Evolutionary conservation across 495 filamentous ascomycete genomes (phyloP).

Genomic region (Daldinia decipiens): DNA sequence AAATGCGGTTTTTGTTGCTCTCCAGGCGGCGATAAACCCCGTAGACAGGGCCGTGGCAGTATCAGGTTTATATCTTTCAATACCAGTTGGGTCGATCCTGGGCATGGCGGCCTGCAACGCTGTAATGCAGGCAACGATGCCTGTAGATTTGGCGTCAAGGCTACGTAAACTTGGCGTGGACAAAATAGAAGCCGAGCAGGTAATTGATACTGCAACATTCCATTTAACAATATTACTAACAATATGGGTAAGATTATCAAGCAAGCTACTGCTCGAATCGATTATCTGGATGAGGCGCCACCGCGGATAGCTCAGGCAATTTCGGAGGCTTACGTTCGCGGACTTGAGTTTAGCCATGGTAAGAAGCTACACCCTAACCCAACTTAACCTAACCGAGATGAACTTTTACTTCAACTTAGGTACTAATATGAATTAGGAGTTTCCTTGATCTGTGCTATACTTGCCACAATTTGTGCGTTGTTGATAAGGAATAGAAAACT

Average conservation of each 20-base stretch:
- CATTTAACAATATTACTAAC: neutral
- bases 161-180: constrained; percentile 44
- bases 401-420: neutral
- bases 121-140: constrained; percentile 50
- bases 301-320: constrained; percentile 48
- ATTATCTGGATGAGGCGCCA: constrained; percentile 60
- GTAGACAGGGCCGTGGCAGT: constrained; percentile 66
- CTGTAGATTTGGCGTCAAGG: constrained; percentile 33
- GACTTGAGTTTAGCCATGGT: constrained; percentile 52
- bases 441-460: constrained; percentile 27
- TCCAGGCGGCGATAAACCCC: constrained; percentile 63
- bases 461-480: constrained; percentile 23
- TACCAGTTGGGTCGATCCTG: constrained; percentile 62
- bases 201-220: constrained; percentile 14
- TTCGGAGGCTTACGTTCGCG: constrained; percentile 51
- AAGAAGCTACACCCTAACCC: neutral
- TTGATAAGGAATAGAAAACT: constrained; percentile 24
- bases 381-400: neutral
- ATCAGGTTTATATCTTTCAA: constrained; percentile 62
- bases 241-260: constrained; percentile 47
- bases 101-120: constrained; percentile 63
- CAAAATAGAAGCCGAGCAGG: constrained; percentile 38
- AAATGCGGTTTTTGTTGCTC: constrained; percentile 65
- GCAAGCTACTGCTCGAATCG: constrained; percentile 56
- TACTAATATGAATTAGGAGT: constrained; percentile 21